These are phyloP conservation scores for Botryotinia convoluta DNA, from an alignment of 2,329 filamentous ascomycete species.

Conservation along the genomic window DNA sequence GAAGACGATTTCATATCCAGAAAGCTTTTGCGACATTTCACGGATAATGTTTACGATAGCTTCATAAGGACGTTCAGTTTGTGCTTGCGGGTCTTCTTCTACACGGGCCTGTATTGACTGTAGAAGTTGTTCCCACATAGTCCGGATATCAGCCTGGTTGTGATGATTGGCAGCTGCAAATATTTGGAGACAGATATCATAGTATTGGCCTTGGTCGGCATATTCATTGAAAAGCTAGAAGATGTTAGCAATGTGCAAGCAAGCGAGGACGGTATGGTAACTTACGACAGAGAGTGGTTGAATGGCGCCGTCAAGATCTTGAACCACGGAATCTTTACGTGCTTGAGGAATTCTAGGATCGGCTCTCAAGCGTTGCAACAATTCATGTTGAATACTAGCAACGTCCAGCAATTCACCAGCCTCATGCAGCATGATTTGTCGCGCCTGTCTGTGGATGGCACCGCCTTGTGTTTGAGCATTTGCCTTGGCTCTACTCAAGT, in stretches of 20 bases:
- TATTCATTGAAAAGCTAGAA: conserved; percentile 85
- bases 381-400: conserved; percentile 90
- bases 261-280: conserved; percentile 26
- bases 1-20: conserved; percentile 65
- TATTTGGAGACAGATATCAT: conserved; percentile 88
- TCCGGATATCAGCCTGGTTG: conserved; percentile 76
- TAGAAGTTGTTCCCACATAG: conserved; percentile 82
- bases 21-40: conserved; percentile 62
- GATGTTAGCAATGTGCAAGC: conserved; percentile 20
- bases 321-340: conserved; percentile 61
- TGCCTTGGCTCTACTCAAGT: conserved; percentile 85
- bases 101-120: conserved; percentile 59
- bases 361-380: conserved; percentile 72
- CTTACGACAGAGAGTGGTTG: conserved; percentile 72
- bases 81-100: conserved; percentile 40
- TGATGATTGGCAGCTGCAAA: conserved; percentile 91
- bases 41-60: conserved; percentile 62
- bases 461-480: conserved; percentile 83
- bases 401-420: conserved; percentile 86
- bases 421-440: conserved; percentile 81
- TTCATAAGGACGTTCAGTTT: conserved; percentile 64
- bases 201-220: conserved; percentile 87
- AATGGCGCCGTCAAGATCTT: conserved; percentile 73
- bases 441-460: conserved; percentile 73
- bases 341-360: conserved; percentile 68